Evolutionary conservation across 306 rosid genomes (phyloP).

Genomic region (Casuarina equisetifolia): DNA sequence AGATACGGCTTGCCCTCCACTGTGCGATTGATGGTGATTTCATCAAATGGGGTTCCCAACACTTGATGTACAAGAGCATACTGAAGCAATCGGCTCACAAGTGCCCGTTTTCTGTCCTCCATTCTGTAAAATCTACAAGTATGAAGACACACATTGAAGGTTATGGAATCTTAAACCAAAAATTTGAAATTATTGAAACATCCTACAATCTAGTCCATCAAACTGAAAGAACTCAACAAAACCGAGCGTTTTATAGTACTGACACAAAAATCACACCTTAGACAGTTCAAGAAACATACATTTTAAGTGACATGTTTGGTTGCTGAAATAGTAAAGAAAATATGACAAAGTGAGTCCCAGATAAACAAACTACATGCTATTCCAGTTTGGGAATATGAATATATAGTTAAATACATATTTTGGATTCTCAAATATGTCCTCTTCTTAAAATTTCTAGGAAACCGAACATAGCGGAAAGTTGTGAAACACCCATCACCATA

Average conservation of each 20-base stretch:
- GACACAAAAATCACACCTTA: neutral
- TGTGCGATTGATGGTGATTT: slow-evolving; percentile 65
- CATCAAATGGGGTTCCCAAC: slow-evolving; percentile 46
- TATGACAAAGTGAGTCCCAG: neutral
- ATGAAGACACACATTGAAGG: slow-evolving; percentile 16
- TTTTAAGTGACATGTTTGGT: neutral
- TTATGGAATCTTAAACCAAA: slow-evolving; percentile 11
- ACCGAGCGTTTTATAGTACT: neutral
- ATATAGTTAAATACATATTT: neutral
- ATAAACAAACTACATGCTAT: neutral
- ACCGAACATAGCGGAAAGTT: neutral
- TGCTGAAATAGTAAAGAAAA: neutral
- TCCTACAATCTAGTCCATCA: neutral
- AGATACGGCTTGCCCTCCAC: slow-evolving; percentile 77
- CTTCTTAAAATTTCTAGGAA: neutral
- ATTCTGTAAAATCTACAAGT: slow-evolving; percentile 51
- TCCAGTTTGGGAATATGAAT: neutral
- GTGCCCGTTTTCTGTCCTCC: slow-evolving; percentile 78
- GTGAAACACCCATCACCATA: neutral
- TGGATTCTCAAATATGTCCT: too few species aligned
- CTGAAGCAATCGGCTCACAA: slow-evolving; percentile 80
- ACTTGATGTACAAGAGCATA: slow-evolving; percentile 59
- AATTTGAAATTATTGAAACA: neutral
- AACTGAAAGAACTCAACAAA: neutral
- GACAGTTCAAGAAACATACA: too few species aligned